Evolutionary conservation across 169 alveolate species (phyloP), one percentile per base, ranked within the genome.

Genomic region (Plasmodium cynomolgi): DNA sequence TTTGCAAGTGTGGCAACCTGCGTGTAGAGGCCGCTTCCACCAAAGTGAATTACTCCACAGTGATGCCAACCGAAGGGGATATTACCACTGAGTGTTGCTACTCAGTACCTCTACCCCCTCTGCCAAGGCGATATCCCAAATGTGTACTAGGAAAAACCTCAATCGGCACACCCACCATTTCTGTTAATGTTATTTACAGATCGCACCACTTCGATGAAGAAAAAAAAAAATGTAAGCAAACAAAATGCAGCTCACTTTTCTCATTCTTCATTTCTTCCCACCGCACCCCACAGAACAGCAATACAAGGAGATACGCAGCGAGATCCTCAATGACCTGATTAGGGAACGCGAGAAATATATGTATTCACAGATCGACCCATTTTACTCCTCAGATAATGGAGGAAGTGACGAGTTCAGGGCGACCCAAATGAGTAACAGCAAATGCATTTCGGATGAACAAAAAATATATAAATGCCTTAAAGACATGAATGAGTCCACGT

Each of bases 401-500:
- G 62, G 68, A 4, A 17, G 44, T 33, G n/a, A 50, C 15, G 39
- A 29, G 17, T n/a, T 85, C 34, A 75, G 20, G n/a, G 44, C 68
- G 47, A 29, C 77, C 29, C 84, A 58, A 90, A 90, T 73, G n/a
- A 79, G 71, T 39, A 62, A 20, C 4, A 90, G 54, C 72, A 74
- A 90, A 81, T 90, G 94, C 39, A 79, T 58, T 26, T 5, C 68
- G 47, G 75, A 80, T 90, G 94, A 90, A 90, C 41, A 80, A 50
- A 90, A 80, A 80, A 90, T 90, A 80, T 90, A 47, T 90, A 62
- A 90, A 3, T 90, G 94, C 41, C 79, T 90, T 29, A 90, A 90
- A 90, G 73, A 80, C 37, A 90, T 90, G 94, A 90, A 79, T 62
- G 84, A 80, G 71, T 90, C 94, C 29, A 90, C 94, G 7, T 47